Evolutionary conservation across 768 basidiomycete genomes (phyloP), one percentile per base, ranked within the genome.

Genomic region (Suillus subaureus): DNA sequence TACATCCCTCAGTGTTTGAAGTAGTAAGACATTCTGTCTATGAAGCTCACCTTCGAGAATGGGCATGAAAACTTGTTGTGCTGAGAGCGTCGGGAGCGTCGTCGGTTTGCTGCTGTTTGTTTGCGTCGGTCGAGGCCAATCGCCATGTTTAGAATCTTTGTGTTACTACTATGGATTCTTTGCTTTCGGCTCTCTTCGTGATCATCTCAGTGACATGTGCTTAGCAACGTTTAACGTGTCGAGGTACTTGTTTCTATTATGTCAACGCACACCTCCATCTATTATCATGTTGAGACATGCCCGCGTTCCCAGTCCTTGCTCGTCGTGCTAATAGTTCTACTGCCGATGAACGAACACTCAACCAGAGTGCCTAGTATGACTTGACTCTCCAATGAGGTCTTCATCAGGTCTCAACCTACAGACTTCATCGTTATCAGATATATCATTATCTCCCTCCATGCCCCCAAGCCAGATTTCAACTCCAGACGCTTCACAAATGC

Each of bases 401-500:
- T 39, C 35, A 37, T 37, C 35, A 37, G 2, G 9, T 11, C 35
- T 37, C 37, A 13, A 39, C 37, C 13, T 13, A 2, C 13, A 39
- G 13, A 39, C 35, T 39, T 13, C 37, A 39, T 39, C 13, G 37
- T 9, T 37, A 9, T 37, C 37, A 37, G 37, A 37, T 37, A 37
- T 37, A 31, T 5, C 2, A 39, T 39, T 39, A 39, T 39, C 37
- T 39, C 37, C 13, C 37, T 13, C 37, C 11, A n/a, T n/a, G n/a
- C n/a, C n/a, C n/a, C n/a, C n/a, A n/a, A n/a, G n/a, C n/a, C n/a
- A n/a, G 35, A 35, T 6, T 37, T 37, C 37, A 37, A 37, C 37
- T 37, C 37, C 37, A 37, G 12, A 39, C 37, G 37, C 37, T 39
- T 13, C 37, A 42, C 16, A 65, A 52, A 81, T 84, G 68, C 82